phyloP scores from a whole-genome alignment of 1,284 basidiomycete species.

The Ceratobasidium sp. region DNA sequence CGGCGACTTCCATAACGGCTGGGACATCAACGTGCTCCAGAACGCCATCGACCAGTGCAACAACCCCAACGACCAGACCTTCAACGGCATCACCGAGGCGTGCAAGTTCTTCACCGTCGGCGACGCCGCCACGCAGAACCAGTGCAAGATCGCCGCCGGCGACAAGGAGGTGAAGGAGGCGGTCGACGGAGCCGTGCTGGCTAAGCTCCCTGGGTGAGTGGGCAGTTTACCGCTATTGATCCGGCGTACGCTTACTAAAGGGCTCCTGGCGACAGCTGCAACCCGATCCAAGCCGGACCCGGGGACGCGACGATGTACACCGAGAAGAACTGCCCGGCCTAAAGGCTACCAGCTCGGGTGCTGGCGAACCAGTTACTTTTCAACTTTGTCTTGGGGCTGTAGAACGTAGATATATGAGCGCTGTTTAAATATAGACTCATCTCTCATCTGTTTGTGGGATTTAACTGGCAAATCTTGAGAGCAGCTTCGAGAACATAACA shows the following conservation, averaged over 20 bases:
- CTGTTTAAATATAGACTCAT: not conserved
- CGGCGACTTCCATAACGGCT: slow-evolving; percentile 65
- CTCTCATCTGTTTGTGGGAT: slow-evolving; percentile 45
- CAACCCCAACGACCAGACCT: slow-evolving; percentile 59
- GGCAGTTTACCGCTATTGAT: not conserved
- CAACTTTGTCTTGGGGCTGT: not conserved
- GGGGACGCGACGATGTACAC: slow-evolving; percentile 49
- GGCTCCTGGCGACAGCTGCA: slow-evolving; percentile 49
- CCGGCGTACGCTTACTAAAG: not conserved
- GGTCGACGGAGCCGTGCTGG: slow-evolving; percentile 49
- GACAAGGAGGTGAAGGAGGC: slow-evolving; percentile 57
- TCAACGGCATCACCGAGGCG: slow-evolving; percentile 59
- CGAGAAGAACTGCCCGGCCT: slow-evolving; percentile 43
- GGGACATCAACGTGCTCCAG: slow-evolving; percentile 56
- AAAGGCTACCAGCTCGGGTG: not conserved
- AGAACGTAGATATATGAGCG: not conserved
- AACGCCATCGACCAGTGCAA: slow-evolving; percentile 67
- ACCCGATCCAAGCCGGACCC: slow-evolving; percentile 52
- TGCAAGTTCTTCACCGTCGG: slow-evolving; percentile 57
- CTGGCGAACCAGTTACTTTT: not conserved
- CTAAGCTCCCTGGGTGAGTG: slow-evolving; percentile 52
- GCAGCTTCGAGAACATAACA: too few species aligned
- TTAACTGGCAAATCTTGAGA: too few species aligned
- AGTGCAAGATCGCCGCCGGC: slow-evolving; percentile 58
- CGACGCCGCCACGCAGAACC: slow-evolving; percentile 47